Conservation (phyloP, 2,329 filamentous ascomycete genomes). For the Hypocrella siamensis region DNA sequence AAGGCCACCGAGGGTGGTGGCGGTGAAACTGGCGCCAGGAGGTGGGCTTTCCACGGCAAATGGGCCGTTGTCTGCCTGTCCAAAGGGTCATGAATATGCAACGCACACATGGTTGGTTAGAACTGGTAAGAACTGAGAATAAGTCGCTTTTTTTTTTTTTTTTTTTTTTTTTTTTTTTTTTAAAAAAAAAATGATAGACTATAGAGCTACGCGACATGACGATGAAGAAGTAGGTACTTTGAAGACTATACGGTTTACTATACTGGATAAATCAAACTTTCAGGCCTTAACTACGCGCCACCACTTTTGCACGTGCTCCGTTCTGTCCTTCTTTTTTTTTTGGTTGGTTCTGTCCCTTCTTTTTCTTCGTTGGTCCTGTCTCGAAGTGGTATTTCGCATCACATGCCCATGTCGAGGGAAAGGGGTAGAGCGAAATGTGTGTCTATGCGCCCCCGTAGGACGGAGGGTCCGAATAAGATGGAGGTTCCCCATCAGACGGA, state of each 20-base stretch:
- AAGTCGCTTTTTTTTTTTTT: no score
- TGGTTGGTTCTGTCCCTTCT: background rate
- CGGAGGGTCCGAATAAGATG: constrained; percentile 1
- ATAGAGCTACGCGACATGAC: no score
- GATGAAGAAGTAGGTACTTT: no score
- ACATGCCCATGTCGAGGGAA: background rate
- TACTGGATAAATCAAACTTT: no score
- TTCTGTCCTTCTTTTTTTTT: background rate
- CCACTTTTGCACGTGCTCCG: background rate
- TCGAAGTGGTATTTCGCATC: background rate
- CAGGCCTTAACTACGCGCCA: no score
- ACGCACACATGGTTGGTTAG: background rate
- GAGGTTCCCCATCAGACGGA: constrained; percentile 1
- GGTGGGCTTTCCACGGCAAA: constrained; percentile 93
- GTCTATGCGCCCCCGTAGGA: background rate
- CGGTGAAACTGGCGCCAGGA: constrained; percentile 52
- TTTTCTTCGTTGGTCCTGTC: background rate
- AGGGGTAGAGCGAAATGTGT: no score
- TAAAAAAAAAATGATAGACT: constrained; percentile 3
- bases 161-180: no score
- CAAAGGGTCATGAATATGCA: constrained; percentile 12
- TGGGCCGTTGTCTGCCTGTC: constrained; percentile 70
- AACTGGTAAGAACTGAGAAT: background rate
- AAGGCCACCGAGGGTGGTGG: constrained; percentile 52
- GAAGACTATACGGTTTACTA: no score